Evolutionary conservation across 73 alveolate genomes (phyloP), one percentile per base, ranked within the genome.

Genomic region (Strombidium stylifer): DNA sequence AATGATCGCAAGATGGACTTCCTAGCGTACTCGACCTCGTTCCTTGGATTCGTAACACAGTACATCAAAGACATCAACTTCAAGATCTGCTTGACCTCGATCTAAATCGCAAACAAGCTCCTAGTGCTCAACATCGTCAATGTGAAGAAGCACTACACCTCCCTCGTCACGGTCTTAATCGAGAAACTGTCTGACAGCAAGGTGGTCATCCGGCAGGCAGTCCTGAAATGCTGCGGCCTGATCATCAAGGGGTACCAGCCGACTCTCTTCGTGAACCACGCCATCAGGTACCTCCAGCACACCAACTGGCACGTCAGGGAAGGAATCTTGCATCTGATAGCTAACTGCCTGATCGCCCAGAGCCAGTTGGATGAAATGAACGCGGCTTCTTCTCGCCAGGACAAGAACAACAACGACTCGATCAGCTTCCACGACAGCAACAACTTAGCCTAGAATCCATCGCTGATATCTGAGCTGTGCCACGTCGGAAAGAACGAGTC

Each of bases 241-340:
- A n/a, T 64, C 3, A 64, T 64, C 1, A 46, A 59, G 65, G 45
- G 45, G 20, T 64, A 64, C 55, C 41, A 64, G 30, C 36, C 54
- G 5, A 44, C 54, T 20, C 41, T 28, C 1, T 64, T 64, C 45
- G 78, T 54, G 7, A 25, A 28, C 31, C 65, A 64, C 30, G 55
- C 47, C 3, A 46, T 64, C 40, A 64, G 54, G 45, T 68, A 32
- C 44, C 16, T 68, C 26, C 12, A 30, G 20, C 71, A 78, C 53
- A 68, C 48, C 2, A 78, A 78, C 55, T 78, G 89, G 89, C 89
- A 68, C 28, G 71, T 78, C 39, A 53, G 89, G 46, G 89, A 78
- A 27, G 89, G 78, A 3, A 46, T 65, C 3, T 5, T 64, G 10
- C 30, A 1, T 6, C 42, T 64, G 28, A 3, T 64, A n/a, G 78